These are phyloP conservation scores for Albophoma yamanashiensis DNA, from an alignment of 2,329 filamentous ascomycete genomes.

Conservation along the genomic window DNA sequence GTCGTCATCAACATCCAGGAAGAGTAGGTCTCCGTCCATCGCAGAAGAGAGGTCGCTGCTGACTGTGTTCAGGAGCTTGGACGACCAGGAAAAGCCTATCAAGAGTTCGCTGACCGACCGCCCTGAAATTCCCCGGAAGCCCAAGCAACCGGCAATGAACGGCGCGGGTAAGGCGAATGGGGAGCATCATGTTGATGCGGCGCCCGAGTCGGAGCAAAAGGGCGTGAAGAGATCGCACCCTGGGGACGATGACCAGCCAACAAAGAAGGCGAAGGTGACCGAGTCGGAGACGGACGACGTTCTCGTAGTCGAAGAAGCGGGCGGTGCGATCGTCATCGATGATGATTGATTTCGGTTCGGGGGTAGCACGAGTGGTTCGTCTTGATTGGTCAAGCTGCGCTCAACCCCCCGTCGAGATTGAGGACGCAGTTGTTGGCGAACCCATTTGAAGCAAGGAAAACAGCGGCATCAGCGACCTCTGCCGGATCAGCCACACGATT, in stretches of 20 bases:
- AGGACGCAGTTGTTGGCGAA: conserved; percentile 84
- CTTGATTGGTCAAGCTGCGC: conserved; percentile 40
- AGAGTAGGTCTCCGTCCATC: conserved; percentile 32
- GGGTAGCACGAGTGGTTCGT: background rate
- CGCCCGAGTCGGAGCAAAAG: conserved; percentile 16
- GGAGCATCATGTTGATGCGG: conserved; percentile 25
- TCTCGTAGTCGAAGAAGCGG: conserved; percentile 41
- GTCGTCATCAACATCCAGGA: conserved; percentile 62
- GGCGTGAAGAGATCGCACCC: conserved; percentile 35
- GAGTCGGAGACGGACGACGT: conserved; percentile 25
- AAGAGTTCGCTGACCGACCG: conserved; percentile 32
- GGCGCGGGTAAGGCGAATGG: conserved; percentile 29
- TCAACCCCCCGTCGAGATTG: conserved; percentile 77
- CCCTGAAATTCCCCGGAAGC: conserved; percentile 41
- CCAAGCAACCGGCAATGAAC: conserved; percentile 33
- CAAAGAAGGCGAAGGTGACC: conserved; percentile 39
- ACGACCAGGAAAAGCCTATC: conserved; percentile 42
- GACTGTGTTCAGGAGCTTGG: conserved; percentile 26
- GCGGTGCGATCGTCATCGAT: conserved; percentile 57
- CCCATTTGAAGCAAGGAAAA: conserved; percentile 65
- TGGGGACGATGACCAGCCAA: conserved; percentile 29
- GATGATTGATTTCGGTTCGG: conserved; percentile 35
- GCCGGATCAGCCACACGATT: conserved; percentile 55
- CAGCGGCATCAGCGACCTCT: conserved; percentile 73
- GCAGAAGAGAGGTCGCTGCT: conserved; percentile 9